Base-by-base conservation (phyloP, 176 grass and related monocot genomes). In the Chrysopogon serrulatus region DNA sequence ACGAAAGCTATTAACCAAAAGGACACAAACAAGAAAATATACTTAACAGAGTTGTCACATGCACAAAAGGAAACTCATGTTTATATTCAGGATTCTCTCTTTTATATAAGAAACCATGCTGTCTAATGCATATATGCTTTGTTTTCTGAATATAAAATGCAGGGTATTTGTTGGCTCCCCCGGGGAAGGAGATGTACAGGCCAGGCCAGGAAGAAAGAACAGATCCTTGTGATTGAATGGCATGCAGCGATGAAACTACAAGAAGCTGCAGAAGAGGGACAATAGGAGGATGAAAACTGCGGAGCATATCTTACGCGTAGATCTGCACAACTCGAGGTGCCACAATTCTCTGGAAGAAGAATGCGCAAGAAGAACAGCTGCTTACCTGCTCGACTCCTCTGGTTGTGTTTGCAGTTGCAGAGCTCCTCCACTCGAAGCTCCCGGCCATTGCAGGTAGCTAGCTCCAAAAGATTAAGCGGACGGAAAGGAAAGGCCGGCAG, bases 341-440 rank as follows among this genome's bases (percentile, higher is more conserved):
- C 48, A 65, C 72, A 65, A 60, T 62, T 28, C 32, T 76, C 75
- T 3, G 53, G 44, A 74, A 75, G 44, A 74, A 75, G 43, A 76
- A 72, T 48, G 67, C 62, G 24, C 24, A 40, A 81, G 47, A 34
- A 62, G 47, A 87, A 47, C 44, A 60, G 76, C 19, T 74, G 28
- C 80, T 18, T 71, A 94, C 96, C 96, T 99, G 91, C 69, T 94
- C 89, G 6, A 87, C 79, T 76, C 83, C 89, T 92, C 86, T 89
- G 49, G 81, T 77, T 34, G 80, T 87, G 37, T 78, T 65, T 24
- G 77, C 87, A 28, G 81, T 65, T 24, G 77, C 87, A 28, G 80
- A 78, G 65, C 72, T 85, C 84, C 87, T 94, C 85, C 82, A 84
- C 67, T 92, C 87, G 59, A 90, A 86, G 77, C 35, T 87, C 15